A percentile compares a stretch with the other conserved stretches of the same genome.
These are phyloP conservation scores for Paracorniculantispora psalliotae DNA, from an alignment of 2,329 filamentous ascomycete species.

Conservation along the genomic window DNA sequence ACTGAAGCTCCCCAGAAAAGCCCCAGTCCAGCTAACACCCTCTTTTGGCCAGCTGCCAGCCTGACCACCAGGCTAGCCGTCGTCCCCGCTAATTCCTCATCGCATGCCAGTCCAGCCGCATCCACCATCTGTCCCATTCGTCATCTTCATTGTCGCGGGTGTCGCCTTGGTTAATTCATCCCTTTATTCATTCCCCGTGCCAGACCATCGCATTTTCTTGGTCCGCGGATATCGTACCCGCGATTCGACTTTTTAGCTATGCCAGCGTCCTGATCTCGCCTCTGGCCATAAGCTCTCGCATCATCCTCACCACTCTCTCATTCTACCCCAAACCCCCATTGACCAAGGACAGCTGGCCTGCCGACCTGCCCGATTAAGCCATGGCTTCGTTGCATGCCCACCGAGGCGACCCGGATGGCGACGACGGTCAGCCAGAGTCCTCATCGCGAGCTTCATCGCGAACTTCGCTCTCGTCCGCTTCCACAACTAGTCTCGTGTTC, in stretches of 20 bases:
- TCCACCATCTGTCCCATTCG: background rate
- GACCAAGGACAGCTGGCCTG: background rate
- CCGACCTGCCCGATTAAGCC: background rate
- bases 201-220: background rate
- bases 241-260: background rate
- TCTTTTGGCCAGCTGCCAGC: no score
- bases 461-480: constrained; percentile 69
- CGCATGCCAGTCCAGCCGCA: constrained; percentile 6
- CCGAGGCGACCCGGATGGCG: background rate
- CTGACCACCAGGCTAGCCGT: background rate
- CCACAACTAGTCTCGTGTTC: constrained; percentile 77
- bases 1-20: background rate
- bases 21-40: no score
- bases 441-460: constrained; percentile 46
- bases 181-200: background rate
- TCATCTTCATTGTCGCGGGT: background rate
- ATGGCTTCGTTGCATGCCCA: constrained; percentile 3
- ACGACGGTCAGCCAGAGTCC: constrained; percentile 20
- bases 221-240: background rate
- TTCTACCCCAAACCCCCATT: background rate
- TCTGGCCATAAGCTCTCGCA: background rate
- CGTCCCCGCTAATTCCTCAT: background rate
- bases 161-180: background rate
- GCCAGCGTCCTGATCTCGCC: constrained; percentile 2
- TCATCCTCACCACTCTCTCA: background rate